These are phyloP conservation scores for Skeletonema marinoi DNA, from an alignment of 108 stramenopile species.

Conservation along the genomic window DNA sequence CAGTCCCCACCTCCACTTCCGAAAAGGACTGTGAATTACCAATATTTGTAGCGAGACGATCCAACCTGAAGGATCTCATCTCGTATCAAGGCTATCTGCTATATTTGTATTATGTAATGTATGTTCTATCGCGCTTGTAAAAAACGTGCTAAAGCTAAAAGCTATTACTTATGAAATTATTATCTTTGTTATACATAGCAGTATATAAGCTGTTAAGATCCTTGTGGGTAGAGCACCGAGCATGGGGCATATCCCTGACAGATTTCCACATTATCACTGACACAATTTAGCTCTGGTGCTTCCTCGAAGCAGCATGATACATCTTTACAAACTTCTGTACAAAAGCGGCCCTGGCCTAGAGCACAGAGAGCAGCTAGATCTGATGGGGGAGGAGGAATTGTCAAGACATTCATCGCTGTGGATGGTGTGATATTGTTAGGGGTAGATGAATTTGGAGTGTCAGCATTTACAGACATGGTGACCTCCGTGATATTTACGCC, in stretches of 20 bases:
- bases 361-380: not conserved
- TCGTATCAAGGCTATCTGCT: not conserved
- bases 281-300: constrained; percentile 11
- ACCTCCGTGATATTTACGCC: not conserved
- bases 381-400: constrained; percentile 1
- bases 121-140: not conserved
- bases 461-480: not conserved
- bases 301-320: constrained; percentile 28
- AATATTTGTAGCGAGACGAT: not conserved
- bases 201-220: not conserved
- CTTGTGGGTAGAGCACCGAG: constrained; percentile 1
- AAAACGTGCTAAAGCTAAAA: constrained; percentile 1
- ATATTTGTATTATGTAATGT: not conserved
- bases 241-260: constrained; percentile 30
- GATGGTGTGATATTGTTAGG: not conserved
- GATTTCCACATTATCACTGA: constrained; percentile 3
- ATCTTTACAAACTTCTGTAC: constrained; percentile 18
- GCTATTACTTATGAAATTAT: not conserved
- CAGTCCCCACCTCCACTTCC: constrained; percentile 31
- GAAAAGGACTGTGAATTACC: not conserved
- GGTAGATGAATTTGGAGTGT: not conserved
- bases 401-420: not conserved
- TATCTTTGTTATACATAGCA: not conserved
- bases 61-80: not conserved
- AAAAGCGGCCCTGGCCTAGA: constrained; percentile 18